Evolutionary conservation across 352 stramenopile genomes (phyloP).

Genomic region (Pythium oligandrum): DNA sequence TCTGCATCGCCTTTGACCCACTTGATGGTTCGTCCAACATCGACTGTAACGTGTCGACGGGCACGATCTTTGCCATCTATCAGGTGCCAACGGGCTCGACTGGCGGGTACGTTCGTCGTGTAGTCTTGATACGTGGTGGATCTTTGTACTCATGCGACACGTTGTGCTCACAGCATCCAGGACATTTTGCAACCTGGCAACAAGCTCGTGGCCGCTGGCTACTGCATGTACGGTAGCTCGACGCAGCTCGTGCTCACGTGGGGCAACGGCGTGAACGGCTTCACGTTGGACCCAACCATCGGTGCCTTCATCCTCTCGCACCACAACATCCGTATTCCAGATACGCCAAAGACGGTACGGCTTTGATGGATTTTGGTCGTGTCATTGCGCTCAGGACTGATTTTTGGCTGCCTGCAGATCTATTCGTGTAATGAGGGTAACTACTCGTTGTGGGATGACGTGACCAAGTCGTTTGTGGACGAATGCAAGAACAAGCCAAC

Average conservation of each 20-base stretch:
- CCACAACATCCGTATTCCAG: conserved; percentile 93
- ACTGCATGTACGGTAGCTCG: conserved; percentile 98
- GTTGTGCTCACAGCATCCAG: conserved; percentile 43
- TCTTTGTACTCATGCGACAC: conserved; percentile 1
- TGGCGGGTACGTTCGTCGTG: conserved; percentile 30
- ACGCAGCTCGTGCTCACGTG: conserved; percentile 97
- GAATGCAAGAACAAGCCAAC: conserved; percentile 80
- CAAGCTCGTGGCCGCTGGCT: conserved; percentile 95
- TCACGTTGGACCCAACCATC: conserved; percentile 98
- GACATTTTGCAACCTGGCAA: conserved; percentile 93
- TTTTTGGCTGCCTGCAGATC: conserved; percentile 44
- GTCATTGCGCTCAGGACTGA: background rate
- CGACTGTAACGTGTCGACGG: conserved; percentile 99
- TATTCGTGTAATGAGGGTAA: conserved; percentile 99
- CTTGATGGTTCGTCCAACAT: conserved; percentile 99
- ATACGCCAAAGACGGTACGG: conserved; percentile 78
- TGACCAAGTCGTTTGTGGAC: conserved; percentile 87
- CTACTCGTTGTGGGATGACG: conserved; percentile 92
- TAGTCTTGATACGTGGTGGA: background rate
- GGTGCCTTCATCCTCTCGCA: conserved; percentile 98
- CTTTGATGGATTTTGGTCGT: background rate
- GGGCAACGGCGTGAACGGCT: conserved; percentile 93
- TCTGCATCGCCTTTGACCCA: conserved; percentile 98
- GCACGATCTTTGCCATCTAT: conserved; percentile 99
- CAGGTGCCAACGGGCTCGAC: conserved; percentile 60